Conservation (phyloP, 1,284 basidiomycete genomes). For the Stygiomarasmius scandens region DNA sequence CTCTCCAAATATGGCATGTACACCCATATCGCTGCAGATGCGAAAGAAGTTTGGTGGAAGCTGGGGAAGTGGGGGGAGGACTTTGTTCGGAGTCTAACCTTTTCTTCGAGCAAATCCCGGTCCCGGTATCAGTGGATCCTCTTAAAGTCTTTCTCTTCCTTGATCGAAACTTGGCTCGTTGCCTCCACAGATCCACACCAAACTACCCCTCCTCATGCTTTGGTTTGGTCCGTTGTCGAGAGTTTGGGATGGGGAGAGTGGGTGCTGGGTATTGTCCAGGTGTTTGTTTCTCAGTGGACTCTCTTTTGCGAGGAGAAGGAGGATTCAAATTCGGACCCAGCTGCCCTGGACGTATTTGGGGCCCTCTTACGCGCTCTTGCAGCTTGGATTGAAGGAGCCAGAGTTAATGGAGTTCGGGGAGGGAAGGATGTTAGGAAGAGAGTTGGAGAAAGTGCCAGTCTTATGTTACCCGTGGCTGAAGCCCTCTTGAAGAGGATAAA, state of each 20-base stretch:
- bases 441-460: slow-evolving; percentile 21
- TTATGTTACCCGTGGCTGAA: slow-evolving; percentile 37
- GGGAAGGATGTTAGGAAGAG: slow-evolving; percentile 60
- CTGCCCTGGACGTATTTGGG: slow-evolving; percentile 34
- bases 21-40: slow-evolving; percentile 52
- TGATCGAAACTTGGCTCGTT: slow-evolving; percentile 71
- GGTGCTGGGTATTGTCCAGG: slow-evolving; percentile 40
- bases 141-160: slow-evolving; percentile 41
- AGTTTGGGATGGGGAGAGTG: slow-evolving; percentile 82
- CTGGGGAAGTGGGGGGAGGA: slow-evolving; percentile 7
- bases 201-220: slow-evolving; percentile 84
- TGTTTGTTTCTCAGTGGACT: too few species aligned
- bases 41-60: slow-evolving; percentile 15
- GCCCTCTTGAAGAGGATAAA: slow-evolving; percentile 20
- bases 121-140: slow-evolving; percentile 41
- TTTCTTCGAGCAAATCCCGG: neutral
- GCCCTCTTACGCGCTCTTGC: slow-evolving; percentile 59
- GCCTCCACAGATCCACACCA: slow-evolving; percentile 89
- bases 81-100: neutral
- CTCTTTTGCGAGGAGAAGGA: neutral
- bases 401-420: slow-evolving; percentile 66
- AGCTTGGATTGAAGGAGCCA: slow-evolving; percentile 76
- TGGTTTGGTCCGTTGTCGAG: slow-evolving; percentile 85
- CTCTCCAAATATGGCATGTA: slow-evolving; percentile 83
- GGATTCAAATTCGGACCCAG: slow-evolving; percentile 22